Evolutionary conservation across 495 filamentous ascomycete species (phyloP), one percentile per base, ranked within the genome.

Genomic region (Podospora anserina): DNA sequence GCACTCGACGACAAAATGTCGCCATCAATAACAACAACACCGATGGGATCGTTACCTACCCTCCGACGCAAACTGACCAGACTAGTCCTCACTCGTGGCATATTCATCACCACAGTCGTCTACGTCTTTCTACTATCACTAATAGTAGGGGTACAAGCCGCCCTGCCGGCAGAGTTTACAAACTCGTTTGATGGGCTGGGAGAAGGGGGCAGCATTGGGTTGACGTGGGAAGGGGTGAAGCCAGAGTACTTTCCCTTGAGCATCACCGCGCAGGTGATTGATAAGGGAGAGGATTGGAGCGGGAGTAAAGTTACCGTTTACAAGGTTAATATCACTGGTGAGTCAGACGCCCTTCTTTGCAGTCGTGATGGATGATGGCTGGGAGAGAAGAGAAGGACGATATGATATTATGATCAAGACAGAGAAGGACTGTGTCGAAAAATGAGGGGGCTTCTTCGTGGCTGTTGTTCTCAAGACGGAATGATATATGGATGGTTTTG

Each of bases 271-370:
- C 73, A 72, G 61, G 63, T 81, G 39, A 74, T 80, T 49, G 78
- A 81, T 39, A 28, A 32, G 4, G 61, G 61, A 23, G 73, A 71
- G 28, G 76, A 74, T 30, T 68, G 73, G 39, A 32, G 30, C 30
- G 68, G 54, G 3, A 70, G 66, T 32, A 32, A 32, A 61, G 78
- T 71, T 26, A 78, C 77, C 61, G 71, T 65, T 16, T 73, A 78
- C 58, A 73, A 72, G 67, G 69, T 69, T 16, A 79, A 76, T 34
- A 72, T 81, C 44, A 73, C 75, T 27, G 61, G 79, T 81, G 72
- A 67, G 77, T 27, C 32, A 15, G 30, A 5, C 30, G 30, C 4
- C 30, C 7, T 32, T 32, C 23, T 23, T 23, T 23, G 1, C 23
- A 23, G 23, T 23, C 23, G 23, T 23, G 23, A 23, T 23, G 23